Evolutionary conservation across 495 filamentous ascomycete species (phyloP).

Genomic region (Penicillium fimorum): DNA sequence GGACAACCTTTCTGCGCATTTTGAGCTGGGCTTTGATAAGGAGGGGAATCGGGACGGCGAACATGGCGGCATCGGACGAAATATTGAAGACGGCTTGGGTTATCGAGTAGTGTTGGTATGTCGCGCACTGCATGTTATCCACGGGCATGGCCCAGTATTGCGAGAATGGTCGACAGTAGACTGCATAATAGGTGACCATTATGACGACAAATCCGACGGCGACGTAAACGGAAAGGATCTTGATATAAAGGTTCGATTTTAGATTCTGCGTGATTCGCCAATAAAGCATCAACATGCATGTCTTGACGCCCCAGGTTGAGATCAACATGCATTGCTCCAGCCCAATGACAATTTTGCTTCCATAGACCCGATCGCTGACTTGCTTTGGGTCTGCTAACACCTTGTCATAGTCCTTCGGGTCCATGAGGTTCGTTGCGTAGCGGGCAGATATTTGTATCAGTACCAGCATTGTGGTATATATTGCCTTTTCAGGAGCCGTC

Average conservation of each 20-base stretch:
- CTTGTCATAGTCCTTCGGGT: slow-evolving; percentile 47
- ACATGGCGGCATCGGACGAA: slow-evolving; percentile 61
- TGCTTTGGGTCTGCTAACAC: slow-evolving; percentile 45
- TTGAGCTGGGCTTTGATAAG: slow-evolving; percentile 55
- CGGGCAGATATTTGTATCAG: slow-evolving; percentile 56
- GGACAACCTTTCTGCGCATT: slow-evolving; percentile 49
- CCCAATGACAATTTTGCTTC: slow-evolving; percentile 53
- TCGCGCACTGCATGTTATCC: slow-evolving; percentile 35
- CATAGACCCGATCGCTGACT: slow-evolving; percentile 44
- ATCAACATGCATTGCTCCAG: slow-evolving; percentile 53
- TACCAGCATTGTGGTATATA: slow-evolving; percentile 55
- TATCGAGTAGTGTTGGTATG: slow-evolving; percentile 55
- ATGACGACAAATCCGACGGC: slow-evolving; percentile 56
- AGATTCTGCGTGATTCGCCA: slow-evolving; percentile 42
- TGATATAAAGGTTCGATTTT: slow-evolving; percentile 46
- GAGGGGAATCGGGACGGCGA: slow-evolving; percentile 59
- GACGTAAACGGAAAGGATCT: slow-evolving; percentile 53
- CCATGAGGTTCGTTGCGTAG: slow-evolving; percentile 58
- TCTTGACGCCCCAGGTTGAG: slow-evolving; percentile 50
- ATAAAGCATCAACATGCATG: slow-evolving; percentile 53
- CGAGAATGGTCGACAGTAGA: slow-evolving; percentile 61
- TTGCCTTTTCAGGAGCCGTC: slow-evolving; percentile 27
- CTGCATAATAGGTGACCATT: slow-evolving; percentile 61
- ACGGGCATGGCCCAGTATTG: slow-evolving; percentile 59
- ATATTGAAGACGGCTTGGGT: slow-evolving; percentile 67